Evolutionary conservation across 1,139 yeast species (phyloP).

Genomic region (Nakaseomyces sp.): DNA sequence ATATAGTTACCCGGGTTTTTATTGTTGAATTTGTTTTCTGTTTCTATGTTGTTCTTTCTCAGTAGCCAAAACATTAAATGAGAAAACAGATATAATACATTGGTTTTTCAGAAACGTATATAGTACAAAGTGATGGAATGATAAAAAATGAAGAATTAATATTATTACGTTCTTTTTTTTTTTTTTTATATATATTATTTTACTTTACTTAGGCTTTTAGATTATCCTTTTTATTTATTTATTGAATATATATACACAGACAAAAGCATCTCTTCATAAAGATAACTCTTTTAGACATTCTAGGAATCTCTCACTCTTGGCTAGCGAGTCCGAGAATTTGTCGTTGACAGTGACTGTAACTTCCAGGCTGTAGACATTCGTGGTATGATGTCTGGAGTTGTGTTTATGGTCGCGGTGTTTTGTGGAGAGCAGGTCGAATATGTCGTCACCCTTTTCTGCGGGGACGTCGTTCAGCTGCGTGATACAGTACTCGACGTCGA

Average conservation of each 20-base stretch:
- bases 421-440: conserved; percentile 38
- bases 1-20: not conserved
- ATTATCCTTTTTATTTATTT: no score
- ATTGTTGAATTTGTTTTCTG: not conserved
- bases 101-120: no score
- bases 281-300: conserved; percentile 20
- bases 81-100: no score
- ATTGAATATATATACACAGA: no score
- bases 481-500: conserved; percentile 36
- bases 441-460: conserved; percentile 31
- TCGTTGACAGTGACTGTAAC: conserved; percentile 7
- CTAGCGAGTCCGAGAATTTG: conserved; percentile 21
- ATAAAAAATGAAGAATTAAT: no score
- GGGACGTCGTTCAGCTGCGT: conserved; percentile 16
- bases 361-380: not conserved
- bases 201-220: not conserved
- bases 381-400: no score
- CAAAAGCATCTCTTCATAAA: not conserved
- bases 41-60: no score
- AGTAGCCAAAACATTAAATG: no score
- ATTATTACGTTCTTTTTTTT: no score
- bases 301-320: conserved; percentile 24
- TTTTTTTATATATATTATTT: no score
- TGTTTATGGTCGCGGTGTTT: conserved; percentile 14
- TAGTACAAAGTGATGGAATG: not conserved